Conservation (phyloP, 345 rosid species). For the Aquilaria sinensis region DNA sequence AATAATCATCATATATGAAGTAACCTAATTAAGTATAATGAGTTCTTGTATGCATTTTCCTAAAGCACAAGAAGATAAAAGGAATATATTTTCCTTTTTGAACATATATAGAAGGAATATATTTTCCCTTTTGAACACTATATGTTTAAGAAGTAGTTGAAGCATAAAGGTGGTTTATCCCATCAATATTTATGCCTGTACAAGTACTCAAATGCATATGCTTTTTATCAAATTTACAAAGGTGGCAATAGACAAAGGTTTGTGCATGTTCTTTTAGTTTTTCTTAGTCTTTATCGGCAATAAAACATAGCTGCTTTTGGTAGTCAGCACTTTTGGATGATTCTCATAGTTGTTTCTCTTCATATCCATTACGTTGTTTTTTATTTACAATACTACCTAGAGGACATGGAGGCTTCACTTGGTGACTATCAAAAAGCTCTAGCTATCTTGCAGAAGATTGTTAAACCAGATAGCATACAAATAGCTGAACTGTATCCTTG, state of each 20-base stretch:
- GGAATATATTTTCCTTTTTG: too few species aligned
- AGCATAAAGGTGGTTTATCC: too few species aligned
- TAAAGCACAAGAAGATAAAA: too few species aligned
- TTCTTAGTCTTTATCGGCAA: background rate
- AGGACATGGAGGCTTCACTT: slow-evolving; percentile 95
- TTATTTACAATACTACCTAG: slow-evolving; percentile 28
- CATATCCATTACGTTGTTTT: background rate
- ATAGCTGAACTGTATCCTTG: slow-evolving; percentile 92
- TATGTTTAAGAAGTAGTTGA: too few species aligned
- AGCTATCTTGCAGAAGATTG: slow-evolving; percentile 59
- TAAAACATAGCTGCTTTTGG: background rate
- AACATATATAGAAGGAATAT: too few species aligned
- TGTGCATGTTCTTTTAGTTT: background rate
- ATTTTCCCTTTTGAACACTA: too few species aligned
- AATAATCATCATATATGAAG: too few species aligned
- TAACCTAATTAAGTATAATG: too few species aligned
- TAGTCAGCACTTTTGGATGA: background rate
- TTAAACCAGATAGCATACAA: slow-evolving; percentile 83
- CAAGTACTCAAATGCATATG: too few species aligned
- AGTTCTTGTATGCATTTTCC: too few species aligned
- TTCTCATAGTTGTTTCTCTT: background rate
- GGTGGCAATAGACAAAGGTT: slow-evolving; percentile 89
- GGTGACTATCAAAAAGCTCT: slow-evolving; percentile 77
- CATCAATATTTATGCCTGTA: too few species aligned
- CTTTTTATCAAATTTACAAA: slow-evolving; percentile 66